Evolutionary conservation across 805 yeast species (phyloP).

Genomic region (Yueomyces sp.): DNA sequence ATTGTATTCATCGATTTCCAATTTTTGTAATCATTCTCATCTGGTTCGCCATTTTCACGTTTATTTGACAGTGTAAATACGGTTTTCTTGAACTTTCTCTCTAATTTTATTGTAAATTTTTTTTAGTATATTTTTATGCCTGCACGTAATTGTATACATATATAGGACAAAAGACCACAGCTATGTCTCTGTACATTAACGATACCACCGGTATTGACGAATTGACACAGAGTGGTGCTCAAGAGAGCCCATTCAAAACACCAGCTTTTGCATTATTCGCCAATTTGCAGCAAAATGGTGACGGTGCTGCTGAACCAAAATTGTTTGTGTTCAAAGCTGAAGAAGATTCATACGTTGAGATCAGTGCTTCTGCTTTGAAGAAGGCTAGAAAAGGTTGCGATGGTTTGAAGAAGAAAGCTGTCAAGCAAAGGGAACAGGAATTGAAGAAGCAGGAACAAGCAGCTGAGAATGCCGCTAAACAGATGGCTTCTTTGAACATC

Average conservation of each 20-base stretch:
- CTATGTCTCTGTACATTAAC: slow-evolving; percentile 43
- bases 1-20: too few relatives aligned
- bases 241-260: slow-evolving; percentile 59
- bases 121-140: too few relatives aligned
- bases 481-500: slow-evolving; percentile 71
- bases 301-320: slow-evolving; percentile 30
- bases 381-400: slow-evolving; percentile 96
- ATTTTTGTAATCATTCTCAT: too few relatives aligned
- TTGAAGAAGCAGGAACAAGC: slow-evolving; percentile 38
- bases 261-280: slow-evolving; percentile 63
- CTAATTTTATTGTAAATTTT: too few relatives aligned
- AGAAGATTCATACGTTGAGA: slow-evolving; percentile 46
- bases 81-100: too few relatives aligned
- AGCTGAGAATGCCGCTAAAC: slow-evolving; percentile 59
- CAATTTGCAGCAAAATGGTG: slow-evolving; percentile 25
- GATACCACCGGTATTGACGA: slow-evolving; percentile 62
- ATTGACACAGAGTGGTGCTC: slow-evolving; percentile 44
- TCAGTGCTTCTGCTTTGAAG: slow-evolving; percentile 82
- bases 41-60: too few relatives aligned
- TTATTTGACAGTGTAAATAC: too few relatives aligned
- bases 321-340: slow-evolving; percentile 37
- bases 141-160: slow-evolving; percentile 15
- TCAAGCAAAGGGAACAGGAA: slow-evolving; percentile 42
- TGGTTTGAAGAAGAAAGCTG: slow-evolving; percentile 61
- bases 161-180: slow-evolving; percentile 3